These are phyloP conservation scores for Agaricus subrufescens DNA, from an alignment of 768 basidiomycete genomes.

Conservation along the genomic window DNA sequence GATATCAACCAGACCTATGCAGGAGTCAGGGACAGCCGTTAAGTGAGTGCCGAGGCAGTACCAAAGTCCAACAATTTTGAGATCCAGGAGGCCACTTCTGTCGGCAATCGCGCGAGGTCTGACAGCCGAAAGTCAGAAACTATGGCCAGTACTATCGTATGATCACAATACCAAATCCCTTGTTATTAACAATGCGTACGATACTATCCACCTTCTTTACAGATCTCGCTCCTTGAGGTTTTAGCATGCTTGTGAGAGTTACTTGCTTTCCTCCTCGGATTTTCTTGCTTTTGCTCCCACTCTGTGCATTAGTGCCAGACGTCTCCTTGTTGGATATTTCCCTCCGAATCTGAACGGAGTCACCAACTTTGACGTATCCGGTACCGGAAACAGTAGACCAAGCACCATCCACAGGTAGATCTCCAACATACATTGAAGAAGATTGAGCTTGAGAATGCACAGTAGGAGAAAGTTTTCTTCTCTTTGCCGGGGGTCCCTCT, in stretches of 20 bases:
- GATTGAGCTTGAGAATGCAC: constrained; percentile 11
- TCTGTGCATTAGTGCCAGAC: constrained; percentile 19
- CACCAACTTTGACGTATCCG: constrained; percentile 63
- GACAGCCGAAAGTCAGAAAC: constrained; percentile 1
- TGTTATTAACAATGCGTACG: constrained; percentile 58
- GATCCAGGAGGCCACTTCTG: constrained; percentile 68
- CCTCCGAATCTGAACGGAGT: constrained; percentile 53
- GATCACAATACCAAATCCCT: constrained; percentile 55
- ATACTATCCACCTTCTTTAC: constrained; percentile 59
- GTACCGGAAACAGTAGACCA: constrained; percentile 77
- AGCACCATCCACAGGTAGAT: constrained; percentile 64
- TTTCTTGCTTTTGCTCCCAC: constrained; percentile 29
- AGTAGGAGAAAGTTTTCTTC: constrained; percentile 13
- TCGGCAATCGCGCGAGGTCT: constrained; percentile 79
- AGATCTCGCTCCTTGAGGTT: constrained; percentile 43
- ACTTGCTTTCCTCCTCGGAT: constrained; percentile 56
- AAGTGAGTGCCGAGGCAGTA: constrained; percentile 18
- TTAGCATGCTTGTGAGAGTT: constrained; percentile 63
- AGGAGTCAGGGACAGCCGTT: neutral
- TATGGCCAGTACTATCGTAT: neutral
- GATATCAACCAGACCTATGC: constrained; percentile 60
- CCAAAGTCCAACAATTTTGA: constrained; percentile 70
- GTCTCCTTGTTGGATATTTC: constrained; percentile 38
- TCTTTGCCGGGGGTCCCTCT: constrained; percentile 53
- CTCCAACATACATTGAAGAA: constrained; percentile 56